Evolutionary conservation across 352 stramenopile species (phyloP), one percentile per base, ranked within the genome.

Genomic region (Hyaloperonospora arabidopsidis): DNA sequence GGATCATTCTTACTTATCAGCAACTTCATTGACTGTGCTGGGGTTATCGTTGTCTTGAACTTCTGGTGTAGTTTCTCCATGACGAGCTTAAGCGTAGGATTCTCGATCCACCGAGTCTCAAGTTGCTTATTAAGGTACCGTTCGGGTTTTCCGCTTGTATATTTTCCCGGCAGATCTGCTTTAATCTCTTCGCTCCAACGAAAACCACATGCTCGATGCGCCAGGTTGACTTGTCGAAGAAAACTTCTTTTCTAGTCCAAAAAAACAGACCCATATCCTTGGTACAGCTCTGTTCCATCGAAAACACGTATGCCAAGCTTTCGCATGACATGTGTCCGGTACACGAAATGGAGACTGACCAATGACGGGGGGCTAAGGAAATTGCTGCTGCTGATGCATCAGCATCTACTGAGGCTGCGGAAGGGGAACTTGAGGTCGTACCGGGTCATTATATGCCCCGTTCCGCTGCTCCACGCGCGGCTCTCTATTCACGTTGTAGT

Each of bases 51-150:
- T 15, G 49, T 54, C 15, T 59, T 45, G 2, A 49, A 44, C 7
- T 39, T 32, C 15, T 49, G 21, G 0, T 48, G 7, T 15, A 52
- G 40, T 12, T 25, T 43, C 15, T 52, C 32, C 45, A 60, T 53
- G 5, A 60, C 21, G 14, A 50, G 45, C 15, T 10, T 6, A 32
- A 45, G 3, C 28, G 54, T 1, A 38, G 32, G 19, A n/a, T 36
- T 39, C 32, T 55, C 21, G 0, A 0, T 10, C 28, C 45, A 54
- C 46, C 29, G 55, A 1, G 38, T 15, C 0, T 61, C 38, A 0
- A 61, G 45, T n/a, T 61, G 45, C 39, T 50, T 61, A 38, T 61
- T n/a, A n/a, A 41, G 51, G 13, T 55, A 49, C 6, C 25, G 7
- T 10, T 51, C 29, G 3, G 54, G 18, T 17, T 18, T 61, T 0